A percentile compares a stretch with the other conserved stretches of the same genome.
phyloP scores from a whole-genome alignment of 139 green algal species.

The Bryopsis sp. region DNA sequence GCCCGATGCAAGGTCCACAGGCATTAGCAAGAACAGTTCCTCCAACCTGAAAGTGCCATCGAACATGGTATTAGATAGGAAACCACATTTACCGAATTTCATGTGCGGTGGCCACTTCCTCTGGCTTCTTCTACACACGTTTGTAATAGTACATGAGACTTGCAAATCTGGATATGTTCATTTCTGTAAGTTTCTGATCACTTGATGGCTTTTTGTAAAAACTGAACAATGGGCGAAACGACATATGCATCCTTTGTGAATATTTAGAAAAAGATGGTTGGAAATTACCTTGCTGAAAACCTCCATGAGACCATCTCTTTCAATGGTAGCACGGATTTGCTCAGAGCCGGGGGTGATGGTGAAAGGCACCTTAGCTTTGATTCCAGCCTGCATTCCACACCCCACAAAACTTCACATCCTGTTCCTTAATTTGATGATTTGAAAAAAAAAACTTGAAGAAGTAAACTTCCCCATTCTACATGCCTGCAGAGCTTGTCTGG shows the following conservation, averaged over 20 bases:
- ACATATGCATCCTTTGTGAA: no score
- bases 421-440: no score
- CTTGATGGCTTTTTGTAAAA: no score
- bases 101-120: constrained; percentile 5
- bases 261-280: no score
- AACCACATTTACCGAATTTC: background rate
- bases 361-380: constrained; percentile 70
- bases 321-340: constrained; percentile 92
- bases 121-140: background rate
- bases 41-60: constrained; percentile 53
- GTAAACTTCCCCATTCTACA: no score
- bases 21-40: constrained; percentile 91
- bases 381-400: constrained; percentile 15
- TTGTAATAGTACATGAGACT: no score
- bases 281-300: constrained; percentile 82
- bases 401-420: constrained; percentile 4
- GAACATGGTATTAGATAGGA: background rate
- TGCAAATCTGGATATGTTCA: no score
- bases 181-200: no score
- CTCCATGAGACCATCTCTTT: constrained; percentile 80
- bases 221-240: no score
- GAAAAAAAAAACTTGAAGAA: no score
- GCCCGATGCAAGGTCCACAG: constrained; percentile 91
- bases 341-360: constrained; percentile 85
- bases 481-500: constrained; percentile 70